These are phyloP conservation scores for Ceratonia siliqua DNA, from an alignment of 306 rosid species.

Conservation along the genomic window DNA sequence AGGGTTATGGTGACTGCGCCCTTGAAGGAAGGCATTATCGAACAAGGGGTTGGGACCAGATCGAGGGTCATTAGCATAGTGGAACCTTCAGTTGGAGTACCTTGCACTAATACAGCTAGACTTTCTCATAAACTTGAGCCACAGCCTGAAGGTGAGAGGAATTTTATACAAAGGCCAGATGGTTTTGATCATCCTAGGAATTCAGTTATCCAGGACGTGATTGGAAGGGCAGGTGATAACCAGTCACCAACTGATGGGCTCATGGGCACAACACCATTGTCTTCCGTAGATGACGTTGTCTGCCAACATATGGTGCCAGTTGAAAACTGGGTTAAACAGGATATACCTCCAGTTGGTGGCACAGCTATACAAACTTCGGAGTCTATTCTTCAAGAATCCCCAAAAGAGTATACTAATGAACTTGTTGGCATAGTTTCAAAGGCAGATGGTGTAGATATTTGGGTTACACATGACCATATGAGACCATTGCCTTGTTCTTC, in stretches of 20 bases:
- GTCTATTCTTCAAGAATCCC: conserved; percentile 44
- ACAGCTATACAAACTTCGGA: conserved; percentile 48
- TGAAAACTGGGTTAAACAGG: conserved; percentile 49
- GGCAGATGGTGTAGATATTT: conserved; percentile 43
- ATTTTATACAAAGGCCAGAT: conserved; percentile 40
- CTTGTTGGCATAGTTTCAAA: conserved; percentile 41
- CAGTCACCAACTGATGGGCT: conserved; percentile 48
- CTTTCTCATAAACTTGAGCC: conserved; percentile 41
- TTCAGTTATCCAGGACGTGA: conserved; percentile 36
- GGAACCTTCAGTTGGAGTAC: conserved; percentile 48
- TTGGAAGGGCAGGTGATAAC: conserved; percentile 45
- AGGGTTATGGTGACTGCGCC: conserved; percentile 50
- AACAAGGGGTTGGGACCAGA: conserved; percentile 50
- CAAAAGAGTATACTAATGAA: conserved; percentile 44
- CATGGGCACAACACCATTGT: conserved; percentile 36
- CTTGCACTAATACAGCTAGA: conserved; percentile 40
- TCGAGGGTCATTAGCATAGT: conserved; percentile 45
- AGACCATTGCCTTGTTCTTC: conserved; percentile 51
- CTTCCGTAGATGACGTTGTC: conserved; percentile 46
- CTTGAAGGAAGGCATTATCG: conserved; percentile 49
- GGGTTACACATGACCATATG: conserved; percentile 48
- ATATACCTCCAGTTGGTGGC: conserved; percentile 40
- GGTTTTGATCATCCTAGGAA: conserved; percentile 38
- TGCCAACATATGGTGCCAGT: conserved; percentile 38
- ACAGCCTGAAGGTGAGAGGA: conserved; percentile 47